phyloP scores from a whole-genome alignment of 495 filamentous ascomycete species.

The Neurospora sp. region DNA sequence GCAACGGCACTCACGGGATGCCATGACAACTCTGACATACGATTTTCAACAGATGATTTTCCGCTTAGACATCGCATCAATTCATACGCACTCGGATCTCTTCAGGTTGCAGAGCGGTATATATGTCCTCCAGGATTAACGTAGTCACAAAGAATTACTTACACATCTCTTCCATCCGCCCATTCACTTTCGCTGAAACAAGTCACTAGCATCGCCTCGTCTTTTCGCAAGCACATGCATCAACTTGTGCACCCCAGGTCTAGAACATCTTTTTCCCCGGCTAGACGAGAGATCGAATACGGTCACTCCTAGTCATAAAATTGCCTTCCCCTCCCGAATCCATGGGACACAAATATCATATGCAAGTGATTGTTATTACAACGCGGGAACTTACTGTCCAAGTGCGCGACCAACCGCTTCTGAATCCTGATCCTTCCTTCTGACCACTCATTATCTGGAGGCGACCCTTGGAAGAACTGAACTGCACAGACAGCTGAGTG shows the following conservation, averaged over 20 bases:
- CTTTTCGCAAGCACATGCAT: not conserved
- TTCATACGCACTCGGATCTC: not conserved
- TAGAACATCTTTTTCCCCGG: not conserved
- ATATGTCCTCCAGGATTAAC: not conserved
- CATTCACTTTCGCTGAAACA: not conserved
- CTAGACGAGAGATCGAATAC: not conserved
- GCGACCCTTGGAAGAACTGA: not conserved
- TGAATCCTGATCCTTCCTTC: not conserved
- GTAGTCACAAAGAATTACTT: not conserved
- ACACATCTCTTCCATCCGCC: not conserved
- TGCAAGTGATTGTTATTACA: not conserved
- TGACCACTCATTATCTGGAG: not conserved
- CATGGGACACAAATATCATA: not conserved
- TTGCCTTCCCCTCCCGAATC: not conserved
- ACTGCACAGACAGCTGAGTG: not conserved
- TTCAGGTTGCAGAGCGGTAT: not conserved
- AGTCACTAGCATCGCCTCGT: not conserved
- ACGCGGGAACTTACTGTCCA: not conserved
- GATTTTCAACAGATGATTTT: not conserved
- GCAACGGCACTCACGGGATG: not conserved
- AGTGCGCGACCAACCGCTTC: not conserved
- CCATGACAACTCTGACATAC: not conserved
- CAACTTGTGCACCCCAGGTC: not conserved
- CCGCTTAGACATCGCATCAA: not conserved
- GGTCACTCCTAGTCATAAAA: not conserved